phyloP scores from a whole-genome alignment of 257 asterid genomes.

The Cordia subcordata region DNA sequence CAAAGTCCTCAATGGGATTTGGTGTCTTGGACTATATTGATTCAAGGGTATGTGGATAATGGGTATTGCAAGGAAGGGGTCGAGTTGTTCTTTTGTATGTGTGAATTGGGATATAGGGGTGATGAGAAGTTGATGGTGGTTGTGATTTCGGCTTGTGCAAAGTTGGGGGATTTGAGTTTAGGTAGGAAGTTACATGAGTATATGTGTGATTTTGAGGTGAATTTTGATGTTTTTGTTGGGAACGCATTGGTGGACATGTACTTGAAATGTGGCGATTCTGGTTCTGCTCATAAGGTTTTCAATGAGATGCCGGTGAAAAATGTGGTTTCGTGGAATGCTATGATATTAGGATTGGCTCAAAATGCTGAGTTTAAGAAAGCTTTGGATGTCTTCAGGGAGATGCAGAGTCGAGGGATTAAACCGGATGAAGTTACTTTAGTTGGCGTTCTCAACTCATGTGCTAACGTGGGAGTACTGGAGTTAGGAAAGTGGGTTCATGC shows the following conservation, averaged over 20 bases:
- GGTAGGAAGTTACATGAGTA: conserved; percentile 37
- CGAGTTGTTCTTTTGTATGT: conserved; percentile 27
- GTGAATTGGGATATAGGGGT: conserved; percentile 23
- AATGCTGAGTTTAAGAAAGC: conserved; percentile 29
- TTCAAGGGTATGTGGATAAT: conserved; percentile 35
- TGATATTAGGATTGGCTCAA: conserved; percentile 36
- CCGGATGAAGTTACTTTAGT: conserved; percentile 40
- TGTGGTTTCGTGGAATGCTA: conserved; percentile 41
- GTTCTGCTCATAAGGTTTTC: conserved; percentile 25
- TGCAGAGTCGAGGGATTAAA: conserved; percentile 25
- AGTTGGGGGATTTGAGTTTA: conserved; percentile 34
- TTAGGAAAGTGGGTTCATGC: conserved; percentile 42
- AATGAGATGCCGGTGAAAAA: conserved; percentile 29
- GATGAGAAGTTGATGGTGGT: conserved; percentile 41
- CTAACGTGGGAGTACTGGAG: conserved; percentile 36
- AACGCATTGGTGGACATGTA: conserved; percentile 45
- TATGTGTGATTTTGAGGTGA: conserved; percentile 10
- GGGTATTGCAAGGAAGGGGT: conserved; percentile 31
- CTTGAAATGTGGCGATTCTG: conserved; percentile 36
- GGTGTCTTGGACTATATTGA: conserved; percentile 42
- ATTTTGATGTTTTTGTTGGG: conserved; percentile 35
- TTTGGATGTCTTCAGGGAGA: conserved; percentile 19
- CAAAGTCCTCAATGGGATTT: conserved; percentile 25
- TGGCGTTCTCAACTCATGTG: conserved; percentile 36
- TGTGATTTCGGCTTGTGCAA: conserved; percentile 37